Evolutionary conservation across 1,139 yeast species (phyloP), one percentile per base, ranked within the genome.

Genomic region (Geotrichum aggregatum): DNA sequence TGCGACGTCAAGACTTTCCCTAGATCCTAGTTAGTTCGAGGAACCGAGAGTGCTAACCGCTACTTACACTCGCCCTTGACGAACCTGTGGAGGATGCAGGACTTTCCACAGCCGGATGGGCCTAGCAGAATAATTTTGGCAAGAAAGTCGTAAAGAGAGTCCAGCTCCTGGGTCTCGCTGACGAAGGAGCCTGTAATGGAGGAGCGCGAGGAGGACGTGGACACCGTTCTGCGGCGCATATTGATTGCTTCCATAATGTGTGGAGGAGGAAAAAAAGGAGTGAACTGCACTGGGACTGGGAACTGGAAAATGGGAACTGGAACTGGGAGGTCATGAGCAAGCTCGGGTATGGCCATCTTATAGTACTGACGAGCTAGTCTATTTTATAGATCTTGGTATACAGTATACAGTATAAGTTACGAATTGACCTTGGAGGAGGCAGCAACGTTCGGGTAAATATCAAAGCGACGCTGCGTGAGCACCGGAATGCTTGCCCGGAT

Each of bases 401-500:
- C 34, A 30, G 34, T 30, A 13, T 30, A 30, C 34, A 30, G 21
- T 3, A 22, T 2, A 14, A 21, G 22, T 3, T 42, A 26, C 35
- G 39, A 22, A 14, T 44, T 50, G 28, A 50, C 19, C 28, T 47
- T 44, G 18, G 52, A 31, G 31, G 41, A 24, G 4, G 40, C 26
- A 14, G 46, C 30, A 18, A 84, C 84, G 65, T 88, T 88, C 4
- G 80, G 78, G 62, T 91, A 91, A 35, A 91, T 78, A 64, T 91
- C 97, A 65, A 83, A 88, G 61, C 97, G 76, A 66, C 97, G 78
- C 71, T 91, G 96, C 45, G 73, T 70, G 50, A 82, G 78, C 8
- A 91, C 83, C 0, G 98, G 98, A 56, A 91, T 85, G 14, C 84
- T 80, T 22, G 72, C 71, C 66, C 96, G 81, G 13, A 83, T 82